Conservation (phyloP, 2,329 filamentous ascomycete species). For the Phyllosticta capitalensis region DNA sequence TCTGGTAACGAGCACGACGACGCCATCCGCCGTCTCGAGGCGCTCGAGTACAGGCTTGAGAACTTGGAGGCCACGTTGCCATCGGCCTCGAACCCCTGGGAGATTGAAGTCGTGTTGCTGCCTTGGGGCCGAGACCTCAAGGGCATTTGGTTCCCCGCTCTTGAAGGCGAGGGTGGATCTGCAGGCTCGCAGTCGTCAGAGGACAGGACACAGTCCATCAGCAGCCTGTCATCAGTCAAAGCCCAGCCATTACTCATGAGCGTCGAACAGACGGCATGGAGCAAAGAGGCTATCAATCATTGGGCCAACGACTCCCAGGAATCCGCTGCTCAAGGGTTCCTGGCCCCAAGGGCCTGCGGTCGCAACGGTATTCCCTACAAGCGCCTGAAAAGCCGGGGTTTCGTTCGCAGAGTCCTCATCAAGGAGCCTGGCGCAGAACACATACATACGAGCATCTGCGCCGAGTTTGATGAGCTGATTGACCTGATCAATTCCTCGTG, state of each 20-base stretch:
- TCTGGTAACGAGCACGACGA: slow-evolving; percentile 23
- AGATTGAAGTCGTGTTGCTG: slow-evolving; percentile 65
- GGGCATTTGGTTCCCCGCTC: slow-evolving; percentile 43
- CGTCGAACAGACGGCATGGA: slow-evolving; percentile 37
- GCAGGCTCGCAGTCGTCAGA: slow-evolving; percentile 28
- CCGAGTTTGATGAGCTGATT: slow-evolving; percentile 51
- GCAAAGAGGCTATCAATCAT: slow-evolving; percentile 37
- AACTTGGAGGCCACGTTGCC: slow-evolving; percentile 54
- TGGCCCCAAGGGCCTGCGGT: slow-evolving; percentile 59
- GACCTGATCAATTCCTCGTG: slow-evolving; percentile 19
- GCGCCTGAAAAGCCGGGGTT: slow-evolving; percentile 64
- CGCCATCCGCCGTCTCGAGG: slow-evolving; percentile 35
- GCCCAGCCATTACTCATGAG: slow-evolving; percentile 9
- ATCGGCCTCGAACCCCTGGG: slow-evolving; percentile 56
- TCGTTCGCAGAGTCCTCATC: slow-evolving; percentile 56
- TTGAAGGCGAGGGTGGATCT: slow-evolving; percentile 32
- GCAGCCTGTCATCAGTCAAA: slow-evolving; percentile 13
- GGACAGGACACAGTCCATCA: slow-evolving; percentile 35
- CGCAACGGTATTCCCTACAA: slow-evolving; percentile 54
- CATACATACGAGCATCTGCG: slow-evolving; percentile 53
- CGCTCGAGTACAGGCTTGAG: slow-evolving; percentile 38
- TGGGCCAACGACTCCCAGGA: slow-evolving; percentile 41
- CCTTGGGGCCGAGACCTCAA: slow-evolving; percentile 53
- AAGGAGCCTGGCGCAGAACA: slow-evolving; percentile 56
- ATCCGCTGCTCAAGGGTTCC: slow-evolving; percentile 32